A percentile compares a stretch with the other conserved stretches of the same genome.
Evolutionary conservation across 2,329 filamentous ascomycete genomes (phyloP).

Genomic region (Arthrinium puccinioides): DNA sequence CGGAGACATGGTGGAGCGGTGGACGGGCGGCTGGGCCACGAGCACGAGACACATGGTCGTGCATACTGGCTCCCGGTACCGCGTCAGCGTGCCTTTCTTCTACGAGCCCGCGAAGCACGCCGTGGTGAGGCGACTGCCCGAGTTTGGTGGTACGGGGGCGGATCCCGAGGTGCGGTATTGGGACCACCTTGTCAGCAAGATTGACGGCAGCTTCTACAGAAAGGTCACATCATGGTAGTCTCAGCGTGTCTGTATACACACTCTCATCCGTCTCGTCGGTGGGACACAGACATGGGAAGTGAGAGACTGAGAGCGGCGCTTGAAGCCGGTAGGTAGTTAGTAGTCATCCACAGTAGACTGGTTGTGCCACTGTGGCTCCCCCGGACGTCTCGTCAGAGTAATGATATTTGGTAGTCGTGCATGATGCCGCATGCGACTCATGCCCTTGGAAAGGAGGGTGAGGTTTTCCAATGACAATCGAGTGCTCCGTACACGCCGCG

Average conservation of each 20-base stretch:
- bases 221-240: background rate
- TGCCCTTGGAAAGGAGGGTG: too few relatives aligned
- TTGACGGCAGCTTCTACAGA: slow-evolving; percentile 2
- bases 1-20: slow-evolving; percentile 4
- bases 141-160: slow-evolving; percentile 1
- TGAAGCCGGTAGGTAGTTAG: too few relatives aligned
- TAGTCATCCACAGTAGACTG: too few relatives aligned
- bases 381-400: too few relatives aligned
- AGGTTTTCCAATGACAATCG: too few relatives aligned
- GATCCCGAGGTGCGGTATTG: slow-evolving; percentile 2
- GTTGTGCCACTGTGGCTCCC: too few relatives aligned
- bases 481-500: too few relatives aligned
- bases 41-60: slow-evolving; percentile 3
- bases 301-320: too few relatives aligned
- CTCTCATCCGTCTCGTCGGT: too few relatives aligned
- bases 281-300: slow-evolving; percentile 5
- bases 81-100: slow-evolving; percentile 4
- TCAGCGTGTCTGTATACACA: too few relatives aligned
- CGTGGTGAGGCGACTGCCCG: slow-evolving; percentile 2
- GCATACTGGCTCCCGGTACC: background rate
- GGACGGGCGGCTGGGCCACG: slow-evolving; percentile 3
- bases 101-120: slow-evolving; percentile 3
- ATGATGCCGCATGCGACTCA: too few relatives aligned
- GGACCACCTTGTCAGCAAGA: slow-evolving; percentile 4
- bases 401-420: too few relatives aligned